Conservation (phyloP, 164 flowering plant species). For the Tetracentron sinense region DNA sequence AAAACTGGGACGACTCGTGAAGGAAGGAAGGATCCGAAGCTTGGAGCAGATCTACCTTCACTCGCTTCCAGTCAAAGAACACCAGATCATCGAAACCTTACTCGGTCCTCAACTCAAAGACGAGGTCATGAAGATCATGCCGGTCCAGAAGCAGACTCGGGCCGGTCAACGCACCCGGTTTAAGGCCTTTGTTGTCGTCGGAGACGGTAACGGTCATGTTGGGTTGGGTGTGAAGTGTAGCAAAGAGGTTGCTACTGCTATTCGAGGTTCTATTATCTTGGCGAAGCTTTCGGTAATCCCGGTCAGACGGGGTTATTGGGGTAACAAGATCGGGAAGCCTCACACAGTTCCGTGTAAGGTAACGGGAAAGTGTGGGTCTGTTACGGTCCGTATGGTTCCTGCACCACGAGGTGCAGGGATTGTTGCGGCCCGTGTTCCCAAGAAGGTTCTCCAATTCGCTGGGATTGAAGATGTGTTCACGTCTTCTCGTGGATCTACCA, state of each 20-base stretch:
- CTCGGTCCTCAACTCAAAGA: too few species aligned
- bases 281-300: conserved; percentile 29
- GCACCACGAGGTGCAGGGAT: conserved; percentile 85
- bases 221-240: conserved; percentile 29
- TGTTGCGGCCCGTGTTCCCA: conserved; percentile 84
- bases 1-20: too few species aligned
- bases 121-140: too few species aligned
- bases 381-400: conserved; percentile 81
- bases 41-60: too few species aligned
- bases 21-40: too few species aligned
- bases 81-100: too few species aligned
- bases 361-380: conserved; percentile 55
- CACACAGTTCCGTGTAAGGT: conserved; percentile 32
- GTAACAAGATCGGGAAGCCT: conserved; percentile 34
- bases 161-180: conserved; percentile 30
- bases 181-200: conserved; percentile 35
- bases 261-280: conserved; percentile 24
- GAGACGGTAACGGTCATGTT: too few species aligned
- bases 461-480: conserved; percentile 88
- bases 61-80: too few species aligned
- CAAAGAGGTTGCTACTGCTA: conserved; percentile 17
- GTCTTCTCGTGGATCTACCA: conserved; percentile 75
- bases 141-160: conserved; percentile 11
- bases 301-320: conserved; percentile 32
- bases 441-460: conserved; percentile 88